These are phyloP conservation scores for Apophysomyces elegans DNA, from an alignment of 371 early-diverging fungal genomes.

Conservation along the genomic window DNA sequence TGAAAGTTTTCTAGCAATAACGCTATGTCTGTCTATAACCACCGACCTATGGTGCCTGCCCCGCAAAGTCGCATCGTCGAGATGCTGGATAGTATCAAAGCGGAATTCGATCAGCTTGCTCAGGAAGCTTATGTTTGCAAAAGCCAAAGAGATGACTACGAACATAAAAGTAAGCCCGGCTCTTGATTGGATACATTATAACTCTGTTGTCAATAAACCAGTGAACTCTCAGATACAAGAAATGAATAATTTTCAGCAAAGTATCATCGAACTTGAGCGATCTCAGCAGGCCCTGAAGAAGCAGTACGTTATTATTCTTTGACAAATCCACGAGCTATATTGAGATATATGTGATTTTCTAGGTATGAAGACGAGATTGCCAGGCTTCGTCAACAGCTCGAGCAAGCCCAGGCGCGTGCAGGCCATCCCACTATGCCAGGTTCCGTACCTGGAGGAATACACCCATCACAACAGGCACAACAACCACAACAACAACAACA, in stretches of 20 bases:
- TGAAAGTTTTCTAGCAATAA: too few species aligned
- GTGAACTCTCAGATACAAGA: conserved; percentile 78
- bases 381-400: conserved; percentile 36
- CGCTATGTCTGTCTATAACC: conserved; percentile 61
- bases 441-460: conserved; percentile 29
- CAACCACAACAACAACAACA: too few species aligned
- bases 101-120: conserved; percentile 72
- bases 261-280: conserved; percentile 78
- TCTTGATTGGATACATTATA: not conserved
- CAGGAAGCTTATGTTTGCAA: conserved; percentile 72
- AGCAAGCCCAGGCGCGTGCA: conserved; percentile 26
- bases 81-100: conserved; percentile 74
- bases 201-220: conserved; percentile 18
- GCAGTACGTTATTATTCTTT: conserved; percentile 47
- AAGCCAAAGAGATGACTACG: conserved; percentile 81
- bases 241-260: conserved; percentile 75
- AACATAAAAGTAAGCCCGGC: conserved; percentile 70
- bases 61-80: conserved; percentile 67
- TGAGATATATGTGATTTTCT: conserved; percentile 15
- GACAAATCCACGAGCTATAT: conserved; percentile 17
- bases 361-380: conserved; percentile 44
- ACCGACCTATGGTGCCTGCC: conserved; percentile 73
- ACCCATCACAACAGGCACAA: conserved; percentile 17
- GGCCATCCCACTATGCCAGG: conserved; percentile 25
- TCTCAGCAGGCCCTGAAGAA: conserved; percentile 75